Conservation (phyloP, 169 alveolate species). For the Besnoitia besnoiti region DNA sequence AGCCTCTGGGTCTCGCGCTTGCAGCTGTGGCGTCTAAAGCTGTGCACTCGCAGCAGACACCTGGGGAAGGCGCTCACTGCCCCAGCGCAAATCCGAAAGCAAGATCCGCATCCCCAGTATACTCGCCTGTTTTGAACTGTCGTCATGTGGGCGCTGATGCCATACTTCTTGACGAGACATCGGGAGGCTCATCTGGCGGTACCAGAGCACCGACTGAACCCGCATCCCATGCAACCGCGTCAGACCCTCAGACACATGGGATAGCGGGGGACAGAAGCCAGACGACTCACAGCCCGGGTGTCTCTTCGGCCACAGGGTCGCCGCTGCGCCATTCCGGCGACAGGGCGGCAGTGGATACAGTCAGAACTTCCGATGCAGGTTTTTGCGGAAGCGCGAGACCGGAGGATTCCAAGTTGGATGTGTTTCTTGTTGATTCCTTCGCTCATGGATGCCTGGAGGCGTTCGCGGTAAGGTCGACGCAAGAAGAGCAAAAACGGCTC, state of each 20-base stretch:
- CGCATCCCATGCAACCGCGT: no score
- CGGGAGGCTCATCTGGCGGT: no score
- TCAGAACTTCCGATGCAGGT: background rate
- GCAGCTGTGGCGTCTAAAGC: background rate
- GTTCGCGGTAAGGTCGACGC: slow-evolving; percentile 16
- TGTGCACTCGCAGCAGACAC: background rate
- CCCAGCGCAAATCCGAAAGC: background rate
- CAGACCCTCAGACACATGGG: no score
- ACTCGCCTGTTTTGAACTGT: no score
- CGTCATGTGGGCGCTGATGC: no score
- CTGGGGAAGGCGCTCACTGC: background rate
- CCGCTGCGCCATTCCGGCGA: no score
- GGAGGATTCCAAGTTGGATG: background rate
- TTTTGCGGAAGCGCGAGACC: background rate
- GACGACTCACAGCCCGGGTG: no score
- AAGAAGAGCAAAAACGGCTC: background rate
- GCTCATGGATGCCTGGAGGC: background rate
- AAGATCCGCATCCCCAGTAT: background rate
- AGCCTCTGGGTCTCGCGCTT: background rate
- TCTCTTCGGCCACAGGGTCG: no score
- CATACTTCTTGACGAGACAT: no score
- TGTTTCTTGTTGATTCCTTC: slow-evolving; percentile 38
- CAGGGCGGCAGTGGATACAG: background rate
- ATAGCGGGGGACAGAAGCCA: no score
- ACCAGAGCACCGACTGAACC: no score